Conservation (phyloP, 2,329 filamentous ascomycete species). For the Phialophora expanda region DNA sequence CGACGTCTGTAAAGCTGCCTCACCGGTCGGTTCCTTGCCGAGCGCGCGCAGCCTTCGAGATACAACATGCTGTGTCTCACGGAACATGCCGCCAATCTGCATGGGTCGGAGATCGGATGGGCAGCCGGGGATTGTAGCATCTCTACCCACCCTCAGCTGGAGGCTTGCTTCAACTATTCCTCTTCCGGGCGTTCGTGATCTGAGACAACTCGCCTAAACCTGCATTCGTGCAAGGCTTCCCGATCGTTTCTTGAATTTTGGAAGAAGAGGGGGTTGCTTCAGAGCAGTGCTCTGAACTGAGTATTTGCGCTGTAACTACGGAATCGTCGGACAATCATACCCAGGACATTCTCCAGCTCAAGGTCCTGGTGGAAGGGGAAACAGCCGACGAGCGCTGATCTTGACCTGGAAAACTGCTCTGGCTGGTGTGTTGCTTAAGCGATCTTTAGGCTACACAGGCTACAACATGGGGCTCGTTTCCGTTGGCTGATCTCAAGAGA, state of each 20-base stretch:
- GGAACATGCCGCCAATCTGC: background rate
- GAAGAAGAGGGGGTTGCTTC: background rate
- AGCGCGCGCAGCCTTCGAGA: background rate
- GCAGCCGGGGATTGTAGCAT: background rate
- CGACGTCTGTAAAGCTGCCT: background rate
- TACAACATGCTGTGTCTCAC: background rate
- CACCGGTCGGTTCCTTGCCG: no score
- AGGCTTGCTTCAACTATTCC: background rate
- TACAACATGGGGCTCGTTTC: background rate
- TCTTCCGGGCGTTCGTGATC: background rate
- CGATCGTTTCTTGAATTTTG: background rate
- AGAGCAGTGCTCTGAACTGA: background rate
- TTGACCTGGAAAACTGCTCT: background rate
- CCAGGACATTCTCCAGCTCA: background rate
- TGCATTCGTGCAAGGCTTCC: background rate
- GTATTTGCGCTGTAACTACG: background rate
- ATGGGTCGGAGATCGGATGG: slow-evolving; percentile 4
- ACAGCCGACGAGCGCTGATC: background rate
- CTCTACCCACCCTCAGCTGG: background rate
- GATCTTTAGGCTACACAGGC: background rate
- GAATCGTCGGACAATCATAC: background rate
- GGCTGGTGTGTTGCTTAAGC: background rate
- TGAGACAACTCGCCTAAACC: slow-evolving; percentile 1
- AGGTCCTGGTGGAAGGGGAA: background rate
- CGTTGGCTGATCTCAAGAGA: background rate